These are phyloP conservation scores for Stachybotrys chlorohalonatus DNA, from an alignment of 2,329 filamentous ascomycete species.

Conservation along the genomic window DNA sequence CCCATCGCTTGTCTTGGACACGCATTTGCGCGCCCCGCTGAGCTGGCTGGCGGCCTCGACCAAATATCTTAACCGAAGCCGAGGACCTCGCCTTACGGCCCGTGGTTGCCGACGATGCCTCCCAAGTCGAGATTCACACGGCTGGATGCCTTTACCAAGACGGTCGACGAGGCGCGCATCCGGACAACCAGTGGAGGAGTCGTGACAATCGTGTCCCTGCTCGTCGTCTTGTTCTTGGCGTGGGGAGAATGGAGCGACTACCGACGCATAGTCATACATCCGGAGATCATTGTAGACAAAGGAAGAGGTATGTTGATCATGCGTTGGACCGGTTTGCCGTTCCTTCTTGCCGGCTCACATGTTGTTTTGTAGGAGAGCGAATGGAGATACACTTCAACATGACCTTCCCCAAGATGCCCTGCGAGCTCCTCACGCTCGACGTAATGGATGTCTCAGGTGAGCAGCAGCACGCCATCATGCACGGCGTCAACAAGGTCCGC, in stretches of 20 bases:
- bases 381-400: slow-evolving; percentile 99
- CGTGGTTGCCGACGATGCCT: slow-evolving; percentile 51
- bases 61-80: slow-evolving; percentile 3
- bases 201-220: slow-evolving; percentile 82
- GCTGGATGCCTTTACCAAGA: slow-evolving; percentile 98
- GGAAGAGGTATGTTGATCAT: slow-evolving; percentile 59
- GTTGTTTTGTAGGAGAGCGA: slow-evolving; percentile 60
- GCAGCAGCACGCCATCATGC: slow-evolving; percentile 87
- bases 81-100: not conserved
- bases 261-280: slow-evolving; percentile 73
- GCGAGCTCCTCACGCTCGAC: slow-evolving; percentile 90
- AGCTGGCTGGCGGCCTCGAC: not conserved
- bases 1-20: not conserved
- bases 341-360: slow-evolving; percentile 10
- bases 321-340: not conserved
- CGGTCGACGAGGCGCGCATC: slow-evolving; percentile 93
- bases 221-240: slow-evolving; percentile 80
- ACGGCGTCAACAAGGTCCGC: slow-evolving; percentile 87
- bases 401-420: slow-evolving; percentile 87
- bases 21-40: not conserved
- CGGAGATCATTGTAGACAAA: slow-evolving; percentile 94
- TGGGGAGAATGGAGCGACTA: slow-evolving; percentile 98
- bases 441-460: slow-evolving; percentile 99
- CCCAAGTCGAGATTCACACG: slow-evolving; percentile 88
- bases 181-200: slow-evolving; percentile 93